A percentile compares a stretch with the other conserved stretches of the same genome.
Conservation (phyloP, 1,284 basidiomycete species). For the Cryptococcus sp. region DNA sequence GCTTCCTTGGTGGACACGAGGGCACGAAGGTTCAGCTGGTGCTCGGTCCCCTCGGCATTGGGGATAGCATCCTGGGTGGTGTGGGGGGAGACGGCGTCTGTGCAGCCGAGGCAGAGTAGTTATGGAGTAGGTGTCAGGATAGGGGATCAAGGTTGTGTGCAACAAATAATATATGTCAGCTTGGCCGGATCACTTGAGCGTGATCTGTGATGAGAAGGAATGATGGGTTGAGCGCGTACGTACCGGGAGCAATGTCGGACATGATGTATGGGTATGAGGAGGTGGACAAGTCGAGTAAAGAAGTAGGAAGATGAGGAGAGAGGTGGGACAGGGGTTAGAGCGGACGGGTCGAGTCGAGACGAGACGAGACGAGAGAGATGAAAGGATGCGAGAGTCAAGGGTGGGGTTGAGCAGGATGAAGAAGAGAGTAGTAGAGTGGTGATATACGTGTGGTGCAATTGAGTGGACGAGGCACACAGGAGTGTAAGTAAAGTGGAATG, state of each 20-base stretch:
- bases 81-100: slow-evolving; percentile 35
- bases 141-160: background rate
- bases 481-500: background rate
- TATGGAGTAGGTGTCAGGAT: slow-evolving; percentile 3
- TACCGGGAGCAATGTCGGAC: slow-evolving; percentile 8
- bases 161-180: background rate
- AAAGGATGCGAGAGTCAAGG: slow-evolving; percentile 6
- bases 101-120: slow-evolving; percentile 20
- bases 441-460: background rate
- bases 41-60: slow-evolving; percentile 20
- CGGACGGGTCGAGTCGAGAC: background rate
- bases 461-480: background rate
- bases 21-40: slow-evolving; percentile 75
- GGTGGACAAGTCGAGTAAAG: background rate
- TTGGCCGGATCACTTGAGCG: background rate
- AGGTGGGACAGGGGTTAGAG: background rate
- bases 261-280: background rate
- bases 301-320: background rate
- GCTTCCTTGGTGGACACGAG: slow-evolving; percentile 96
- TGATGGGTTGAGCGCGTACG: too few relatives aligned
- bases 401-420: slow-evolving; percentile 1
- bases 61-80: slow-evolving; percentile 28
- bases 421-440: background rate
- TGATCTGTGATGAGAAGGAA: too few relatives aligned
- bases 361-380: slow-evolving; percentile 4